Base-by-base conservation (phyloP, 257 asterid species). In the Primulina eburnea region DNA sequence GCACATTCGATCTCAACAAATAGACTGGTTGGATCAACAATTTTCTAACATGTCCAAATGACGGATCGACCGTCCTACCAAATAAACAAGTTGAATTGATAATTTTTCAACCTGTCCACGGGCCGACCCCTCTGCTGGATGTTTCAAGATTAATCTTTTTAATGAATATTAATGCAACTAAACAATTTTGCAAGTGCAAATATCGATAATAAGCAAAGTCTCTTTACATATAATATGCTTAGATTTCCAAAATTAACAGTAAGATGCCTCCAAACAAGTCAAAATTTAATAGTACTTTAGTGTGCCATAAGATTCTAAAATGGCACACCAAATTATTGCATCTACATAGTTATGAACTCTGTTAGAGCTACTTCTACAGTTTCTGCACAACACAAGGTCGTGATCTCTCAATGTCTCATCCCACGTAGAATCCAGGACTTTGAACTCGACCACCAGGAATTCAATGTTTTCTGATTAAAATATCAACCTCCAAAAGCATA, bases 261-360 rank as follows among this genome's bases (percentile, higher is more conserved):
- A n/a, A 43, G 62, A 24, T 1, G 32, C 5, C n/a, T 21, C 2
- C 7, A 16, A 20, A 26, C 24, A 32, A 62, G 50, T 62, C 38
- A 8, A 34, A 14, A 8, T 5, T 14, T 16, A 34, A 17, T 17
- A 60, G 47, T 50, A 8, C 53, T 3, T 0, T 14, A 10, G 8
- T 62, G n/a, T 53, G 11, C 18, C 33, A 20, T 29, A 16, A 37
- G 57, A 24, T 18, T 29, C 65, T 62, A 40, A 50, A 57, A 34
- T 33, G 6, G 32, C 30, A 67, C 58, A 47, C 2, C 34, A 64
- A 60, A 68, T 70, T 66, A 73, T 32, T 65, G 10, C 74, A 62
- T 24, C 53, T 37, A 71, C 73, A 29, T 69, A 32, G 61, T 35
- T 67, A 73, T 71, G 53, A 57, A 71, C 60, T 33, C 67, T 60